Evolutionary conservation across 2,329 filamentous ascomycete genomes (phyloP).

Genomic region (Colletotrichum viniferum): DNA sequence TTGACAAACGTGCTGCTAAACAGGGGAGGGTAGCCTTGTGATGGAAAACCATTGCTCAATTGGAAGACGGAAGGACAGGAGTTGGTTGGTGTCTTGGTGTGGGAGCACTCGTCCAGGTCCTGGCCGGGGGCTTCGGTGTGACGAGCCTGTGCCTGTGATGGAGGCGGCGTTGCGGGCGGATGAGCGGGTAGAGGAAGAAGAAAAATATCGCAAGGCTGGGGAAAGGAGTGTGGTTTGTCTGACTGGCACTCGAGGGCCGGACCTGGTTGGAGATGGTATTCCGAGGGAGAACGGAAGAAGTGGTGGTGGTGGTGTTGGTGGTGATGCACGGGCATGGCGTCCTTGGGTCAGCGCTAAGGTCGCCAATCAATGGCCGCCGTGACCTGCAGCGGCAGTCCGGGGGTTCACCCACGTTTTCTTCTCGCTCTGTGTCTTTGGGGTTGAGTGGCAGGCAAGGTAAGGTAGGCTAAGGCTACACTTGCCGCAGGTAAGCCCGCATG

Average conservation of each 20-base stretch:
- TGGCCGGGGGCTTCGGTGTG: constrained; percentile 8
- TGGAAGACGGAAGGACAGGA: background rate
- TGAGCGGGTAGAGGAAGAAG: background rate
- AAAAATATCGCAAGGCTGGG: constrained; percentile 10
- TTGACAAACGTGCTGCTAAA: background rate
- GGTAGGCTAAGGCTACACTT: background rate
- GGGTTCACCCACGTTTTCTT: background rate
- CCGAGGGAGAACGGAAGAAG: no score
- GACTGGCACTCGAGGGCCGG: background rate
- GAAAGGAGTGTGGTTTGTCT: background rate
- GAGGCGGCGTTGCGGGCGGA: background rate
- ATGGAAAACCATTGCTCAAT: background rate
- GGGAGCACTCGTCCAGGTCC: background rate
- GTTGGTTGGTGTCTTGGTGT: background rate
- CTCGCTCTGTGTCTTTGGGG: background rate
- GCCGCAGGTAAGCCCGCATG: background rate
- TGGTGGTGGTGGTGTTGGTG: background rate
- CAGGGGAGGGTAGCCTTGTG: background rate
- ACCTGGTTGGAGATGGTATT: background rate
- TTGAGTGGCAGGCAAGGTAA: background rate
- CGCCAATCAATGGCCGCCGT: background rate
- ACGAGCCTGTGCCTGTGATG: constrained; percentile 1
- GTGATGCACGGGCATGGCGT: background rate
- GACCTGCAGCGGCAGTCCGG: constrained; percentile 1
- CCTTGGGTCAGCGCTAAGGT: background rate